Percentiles rank a stretch among this genome's conserved stretches.
These are phyloP conservation scores for Excoecaria cochinchinensis DNA, from an alignment of 345 rosid species.

Conservation along the genomic window DNA sequence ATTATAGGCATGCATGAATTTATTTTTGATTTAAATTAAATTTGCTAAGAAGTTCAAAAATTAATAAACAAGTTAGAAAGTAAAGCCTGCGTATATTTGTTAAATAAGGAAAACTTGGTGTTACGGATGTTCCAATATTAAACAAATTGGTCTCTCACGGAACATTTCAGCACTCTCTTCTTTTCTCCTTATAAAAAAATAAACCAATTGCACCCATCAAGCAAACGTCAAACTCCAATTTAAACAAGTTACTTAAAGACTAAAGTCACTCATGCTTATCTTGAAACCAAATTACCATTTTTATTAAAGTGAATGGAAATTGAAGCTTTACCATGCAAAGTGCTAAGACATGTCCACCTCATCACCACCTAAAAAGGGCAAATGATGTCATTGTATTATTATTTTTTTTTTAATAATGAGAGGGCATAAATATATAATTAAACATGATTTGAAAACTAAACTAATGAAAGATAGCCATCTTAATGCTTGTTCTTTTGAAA, in stretches of 20 bases:
- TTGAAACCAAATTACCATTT: constrained; percentile 9
- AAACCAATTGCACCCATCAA: background rate
- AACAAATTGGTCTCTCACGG: too few species aligned
- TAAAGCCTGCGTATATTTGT: background rate
- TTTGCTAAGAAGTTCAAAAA: too few species aligned
- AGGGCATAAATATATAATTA: background rate
- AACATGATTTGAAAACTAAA: background rate
- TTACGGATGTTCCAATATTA: background rate
- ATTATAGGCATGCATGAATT: too few species aligned
- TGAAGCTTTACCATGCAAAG: constrained; percentile 1
- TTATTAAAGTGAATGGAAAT: background rate
- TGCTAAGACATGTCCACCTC: background rate
- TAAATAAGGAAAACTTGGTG: background rate
- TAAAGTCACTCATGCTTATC: constrained; percentile 19
- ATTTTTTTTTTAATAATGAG: background rate
- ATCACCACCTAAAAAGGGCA: background rate
- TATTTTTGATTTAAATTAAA: too few species aligned
- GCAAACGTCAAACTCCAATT: constrained; percentile 10
- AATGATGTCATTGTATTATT: background rate
- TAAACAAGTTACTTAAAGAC: background rate
- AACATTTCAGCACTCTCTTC: too few species aligned
- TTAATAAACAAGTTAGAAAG: background rate
- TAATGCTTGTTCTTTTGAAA: constrained; percentile 1
- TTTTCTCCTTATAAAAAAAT: too few species aligned
- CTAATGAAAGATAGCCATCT: constrained; percentile 15